Evolutionary conservation across 768 basidiomycete species (phyloP).

Genomic region (Lentinus tigrinus): DNA sequence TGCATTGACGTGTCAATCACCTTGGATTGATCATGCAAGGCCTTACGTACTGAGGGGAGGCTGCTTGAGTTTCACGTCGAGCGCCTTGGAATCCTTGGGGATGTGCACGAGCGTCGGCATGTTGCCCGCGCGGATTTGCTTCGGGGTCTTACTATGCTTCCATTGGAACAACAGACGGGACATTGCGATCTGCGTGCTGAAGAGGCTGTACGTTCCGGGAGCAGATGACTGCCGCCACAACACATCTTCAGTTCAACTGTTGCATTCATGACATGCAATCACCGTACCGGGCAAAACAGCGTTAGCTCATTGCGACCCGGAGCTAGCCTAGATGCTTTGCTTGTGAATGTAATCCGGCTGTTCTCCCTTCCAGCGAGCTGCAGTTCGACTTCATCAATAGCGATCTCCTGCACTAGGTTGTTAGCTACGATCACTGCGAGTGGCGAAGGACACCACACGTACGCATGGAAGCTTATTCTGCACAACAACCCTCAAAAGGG

Average conservation of each 20-base stretch:
- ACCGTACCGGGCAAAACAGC: slow-evolving; percentile 71
- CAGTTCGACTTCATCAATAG: slow-evolving; percentile 61
- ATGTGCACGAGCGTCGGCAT: slow-evolving; percentile 54
- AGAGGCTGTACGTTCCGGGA: slow-evolving; percentile 66
- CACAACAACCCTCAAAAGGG: slow-evolving; percentile 56
- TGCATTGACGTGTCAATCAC: slow-evolving; percentile 27
- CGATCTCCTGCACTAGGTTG: slow-evolving; percentile 46
- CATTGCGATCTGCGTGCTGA: slow-evolving; percentile 65
- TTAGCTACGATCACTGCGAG: slow-evolving; percentile 2
- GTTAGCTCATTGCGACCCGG: slow-evolving; percentile 59
- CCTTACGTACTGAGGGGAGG: slow-evolving; percentile 38
- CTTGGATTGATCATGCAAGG: too few relatives aligned
- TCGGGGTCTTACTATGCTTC: slow-evolving; percentile 35
- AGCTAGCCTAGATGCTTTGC: slow-evolving; percentile 40
- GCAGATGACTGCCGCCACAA: slow-evolving; percentile 56
- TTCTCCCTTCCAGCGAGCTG: slow-evolving; percentile 61
- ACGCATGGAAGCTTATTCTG: slow-evolving; percentile 77
- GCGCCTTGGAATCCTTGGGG: slow-evolving; percentile 56
- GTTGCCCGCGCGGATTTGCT: slow-evolving; percentile 24
- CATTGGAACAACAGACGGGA: slow-evolving; percentile 68
- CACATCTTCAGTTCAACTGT: neutral
- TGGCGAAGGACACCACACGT: slow-evolving; percentile 9
- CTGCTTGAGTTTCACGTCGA: slow-evolving; percentile 63
- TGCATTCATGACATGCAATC: neutral
- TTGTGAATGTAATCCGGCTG: slow-evolving; percentile 57